These are phyloP conservation scores for Fusarium tjaetaba DNA, from an alignment of 2,329 filamentous ascomycete species.

Conservation along the genomic window DNA sequence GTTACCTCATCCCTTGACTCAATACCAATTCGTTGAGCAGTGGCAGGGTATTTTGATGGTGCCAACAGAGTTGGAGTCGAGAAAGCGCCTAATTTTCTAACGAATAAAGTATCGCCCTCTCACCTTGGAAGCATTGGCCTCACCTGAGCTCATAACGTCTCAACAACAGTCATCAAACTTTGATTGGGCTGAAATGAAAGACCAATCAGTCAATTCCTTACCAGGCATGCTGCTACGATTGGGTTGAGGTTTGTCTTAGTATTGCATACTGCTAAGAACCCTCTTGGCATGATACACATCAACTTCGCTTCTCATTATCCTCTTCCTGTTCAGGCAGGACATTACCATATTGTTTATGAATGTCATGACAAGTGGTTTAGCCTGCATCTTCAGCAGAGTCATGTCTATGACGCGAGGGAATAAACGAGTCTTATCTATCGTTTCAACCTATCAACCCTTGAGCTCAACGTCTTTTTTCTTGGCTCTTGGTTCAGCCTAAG, in stretches of 20 bases:
- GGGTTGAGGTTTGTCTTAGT: conserved; percentile 31
- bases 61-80: conserved; percentile 28
- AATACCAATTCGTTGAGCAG: conserved; percentile 27
- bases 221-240: conserved; percentile 33
- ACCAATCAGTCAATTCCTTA: conserved; percentile 31
- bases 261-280: conserved; percentile 24
- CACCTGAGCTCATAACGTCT: conserved; percentile 32
- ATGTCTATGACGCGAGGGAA: conserved; percentile 35
- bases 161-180: conserved; percentile 28
- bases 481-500: conserved; percentile 15
- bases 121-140: conserved; percentile 18
- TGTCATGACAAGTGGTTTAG: conserved; percentile 9
- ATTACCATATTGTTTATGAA: neutral
- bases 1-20: conserved; percentile 2
- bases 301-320: neutral
- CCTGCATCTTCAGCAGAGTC: neutral
- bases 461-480: neutral
- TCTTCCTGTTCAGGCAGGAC: conserved; percentile 11
- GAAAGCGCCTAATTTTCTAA: conserved; percentile 19
- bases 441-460: conserved; percentile 3
- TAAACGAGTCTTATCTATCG: conserved; percentile 19
- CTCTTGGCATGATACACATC: conserved; percentile 27
- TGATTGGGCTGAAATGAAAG: conserved; percentile 23
- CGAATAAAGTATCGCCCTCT: conserved; percentile 19
- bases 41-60: conserved; percentile 29